Evolutionary conservation across 2,329 filamentous ascomycete species (phyloP).

Genomic region (Monilinia fructicola): DNA sequence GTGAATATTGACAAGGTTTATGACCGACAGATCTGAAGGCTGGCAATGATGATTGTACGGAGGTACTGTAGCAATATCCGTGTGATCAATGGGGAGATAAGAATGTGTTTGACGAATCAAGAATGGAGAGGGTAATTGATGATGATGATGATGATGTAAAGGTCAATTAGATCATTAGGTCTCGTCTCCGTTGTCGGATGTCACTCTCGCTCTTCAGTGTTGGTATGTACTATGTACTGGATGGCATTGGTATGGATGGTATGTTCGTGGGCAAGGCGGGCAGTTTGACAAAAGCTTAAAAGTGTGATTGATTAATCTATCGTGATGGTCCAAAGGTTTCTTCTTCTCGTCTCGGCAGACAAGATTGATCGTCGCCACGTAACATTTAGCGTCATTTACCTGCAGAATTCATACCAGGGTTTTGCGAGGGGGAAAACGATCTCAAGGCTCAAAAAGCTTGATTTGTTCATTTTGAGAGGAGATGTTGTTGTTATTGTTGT

Average conservation of each 20-base stretch:
- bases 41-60: neutral
- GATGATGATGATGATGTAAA: constrained; percentile 10
- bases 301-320: no score
- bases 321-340: neutral
- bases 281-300: neutral
- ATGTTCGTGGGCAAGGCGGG: neutral
- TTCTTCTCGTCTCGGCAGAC: neutral
- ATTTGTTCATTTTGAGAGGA: neutral
- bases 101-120: neutral
- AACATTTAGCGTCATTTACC: neutral
- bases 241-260: no score
- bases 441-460: constrained; percentile 1
- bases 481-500: neutral
- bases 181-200: neutral
- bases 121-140: neutral
- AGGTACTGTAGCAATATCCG: no score
- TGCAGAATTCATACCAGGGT: neutral
- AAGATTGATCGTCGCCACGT: constrained; percentile 1
- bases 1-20: constrained; percentile 1
- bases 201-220: neutral
- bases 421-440: neutral
- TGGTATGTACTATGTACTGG: no score
- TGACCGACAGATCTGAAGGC: neutral
- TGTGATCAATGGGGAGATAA: constrained; percentile 3
- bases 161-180: neutral